Evolutionary conservation across 2,329 filamentous ascomycete species (phyloP).

Genomic region (Cercospora sp.): DNA sequence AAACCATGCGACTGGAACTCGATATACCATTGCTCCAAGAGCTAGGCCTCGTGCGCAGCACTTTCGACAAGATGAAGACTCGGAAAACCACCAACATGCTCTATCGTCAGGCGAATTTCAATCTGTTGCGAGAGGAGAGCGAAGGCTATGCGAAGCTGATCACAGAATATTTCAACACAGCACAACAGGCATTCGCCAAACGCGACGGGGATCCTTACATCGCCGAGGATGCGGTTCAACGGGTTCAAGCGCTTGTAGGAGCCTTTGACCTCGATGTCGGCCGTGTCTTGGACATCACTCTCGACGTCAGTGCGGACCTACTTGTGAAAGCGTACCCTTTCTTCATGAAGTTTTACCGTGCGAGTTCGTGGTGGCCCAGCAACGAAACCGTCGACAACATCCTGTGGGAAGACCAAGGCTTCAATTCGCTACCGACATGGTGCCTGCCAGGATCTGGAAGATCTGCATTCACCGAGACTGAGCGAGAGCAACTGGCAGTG

Average conservation of each 20-base stretch:
- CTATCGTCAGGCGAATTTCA: constrained; percentile 96
- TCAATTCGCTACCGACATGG: constrained; percentile 78
- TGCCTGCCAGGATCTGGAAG: constrained; percentile 69
- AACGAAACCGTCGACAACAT: constrained; percentile 56
- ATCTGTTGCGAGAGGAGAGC: constrained; percentile 88
- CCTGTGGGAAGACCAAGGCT: constrained; percentile 51
- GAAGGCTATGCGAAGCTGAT: constrained; percentile 96
- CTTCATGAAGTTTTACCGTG: constrained; percentile 87
- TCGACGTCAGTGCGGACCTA: constrained; percentile 92
- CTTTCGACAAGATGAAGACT: constrained; percentile 78
- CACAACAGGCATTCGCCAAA: constrained; percentile 54
- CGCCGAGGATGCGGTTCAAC: constrained; percentile 83
- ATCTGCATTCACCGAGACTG: constrained; percentile 66
- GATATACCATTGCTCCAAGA: constrained; percentile 74
- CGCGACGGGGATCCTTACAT: constrained; percentile 75
- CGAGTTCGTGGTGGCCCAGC: constrained; percentile 95
- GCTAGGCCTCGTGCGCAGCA: constrained; percentile 78
- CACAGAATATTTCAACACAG: constrained; percentile 91
- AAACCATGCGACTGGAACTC: constrained; percentile 76
- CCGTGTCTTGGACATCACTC: constrained; percentile 85
- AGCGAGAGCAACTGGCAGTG: constrained; percentile 59
- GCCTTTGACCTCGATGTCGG: constrained; percentile 97
- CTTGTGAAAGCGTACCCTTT: constrained; percentile 91
- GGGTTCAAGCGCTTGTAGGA: constrained; percentile 90
- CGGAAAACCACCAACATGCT: constrained; percentile 89